Conservation (phyloP, 768 basidiomycete genomes). For the Leucocoprinus birnbaumii region DNA sequence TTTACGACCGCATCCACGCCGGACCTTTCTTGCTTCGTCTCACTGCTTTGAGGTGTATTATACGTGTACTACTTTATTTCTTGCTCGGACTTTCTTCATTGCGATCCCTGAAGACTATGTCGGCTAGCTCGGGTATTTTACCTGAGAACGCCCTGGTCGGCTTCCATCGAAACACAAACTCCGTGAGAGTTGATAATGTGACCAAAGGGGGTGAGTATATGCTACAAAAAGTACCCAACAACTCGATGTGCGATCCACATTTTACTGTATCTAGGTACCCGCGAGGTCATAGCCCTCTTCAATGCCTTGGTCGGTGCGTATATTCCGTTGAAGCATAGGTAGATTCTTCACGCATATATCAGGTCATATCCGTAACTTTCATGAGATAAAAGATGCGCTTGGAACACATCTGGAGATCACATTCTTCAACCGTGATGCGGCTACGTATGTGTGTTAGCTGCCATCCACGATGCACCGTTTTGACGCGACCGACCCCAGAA, state of each 20-base stretch:
- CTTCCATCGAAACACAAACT: slow-evolving; percentile 23
- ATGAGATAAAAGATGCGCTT: slow-evolving; percentile 34
- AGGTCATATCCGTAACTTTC: slow-evolving; percentile 53
- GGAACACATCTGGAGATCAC: slow-evolving; percentile 47
- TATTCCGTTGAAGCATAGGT: neutral
- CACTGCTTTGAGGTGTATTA: slow-evolving; percentile 9
- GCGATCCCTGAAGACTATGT: slow-evolving; percentile 14
- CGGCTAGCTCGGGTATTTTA: slow-evolving; percentile 29
- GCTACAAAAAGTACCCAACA: neutral
- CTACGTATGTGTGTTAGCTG: slow-evolving; percentile 36
- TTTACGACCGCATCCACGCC: slow-evolving; percentile 11
- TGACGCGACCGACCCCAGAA: slow-evolving; percentile 33
- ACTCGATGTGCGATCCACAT: slow-evolving; percentile 10
- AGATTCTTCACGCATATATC: neutral
- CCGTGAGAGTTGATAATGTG: slow-evolving; percentile 50
- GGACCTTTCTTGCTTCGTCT: slow-evolving; percentile 19
- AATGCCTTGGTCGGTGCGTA: slow-evolving; percentile 50
- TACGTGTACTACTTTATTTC: neutral
- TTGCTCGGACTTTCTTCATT: slow-evolving; percentile 5
- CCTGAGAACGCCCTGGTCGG: neutral
- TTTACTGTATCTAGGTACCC: slow-evolving; percentile 16
- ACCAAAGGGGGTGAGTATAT: slow-evolving; percentile 31
- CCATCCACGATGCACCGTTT: neutral
- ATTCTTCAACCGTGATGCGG: slow-evolving; percentile 50
- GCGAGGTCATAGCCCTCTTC: slow-evolving; percentile 56